Evolutionary conservation across 169 alveolate species (phyloP), one percentile per base, ranked within the genome.

Genomic region (Perkinsus chesapeaki): DNA sequence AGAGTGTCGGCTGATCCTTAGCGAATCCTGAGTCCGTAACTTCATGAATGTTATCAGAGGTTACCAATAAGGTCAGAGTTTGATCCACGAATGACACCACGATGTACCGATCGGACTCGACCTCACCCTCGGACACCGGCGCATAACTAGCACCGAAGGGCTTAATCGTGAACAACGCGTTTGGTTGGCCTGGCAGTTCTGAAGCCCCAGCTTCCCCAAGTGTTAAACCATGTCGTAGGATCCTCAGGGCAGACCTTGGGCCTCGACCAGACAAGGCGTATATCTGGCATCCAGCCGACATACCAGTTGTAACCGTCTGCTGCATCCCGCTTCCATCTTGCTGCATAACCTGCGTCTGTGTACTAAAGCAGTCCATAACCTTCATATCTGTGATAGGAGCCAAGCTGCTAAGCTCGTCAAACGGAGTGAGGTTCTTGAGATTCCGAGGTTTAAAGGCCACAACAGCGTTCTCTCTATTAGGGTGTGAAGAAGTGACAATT

Each of bases 171-270:
- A 99, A 99, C 36, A 99, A 98, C 39, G 98, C 99, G 90, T 97
- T 95, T 20, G 99, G 99, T 82, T 97, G 96, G 0, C 99, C 99
- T 9, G 99, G 99, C 91, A 99, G 97, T 93, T 97, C 98, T 91
- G 98, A 96, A 93, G 95, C 98, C 5, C 99, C 99, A 95, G 98
- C 94, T 96, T 98, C 99, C 94, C 97, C 98, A 43, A 98, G 98
- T 91, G 98, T 97, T 82, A 99, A 95, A n/a, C 99, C 99, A 93
- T 98, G 99, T 93, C 99, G 98, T 93, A 99, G 94, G 0, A 98
- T 96, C 93, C 99, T 97, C 92, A 99, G 94, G 91, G 99, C 95
- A 47, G 99, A 97, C 93, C 99, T 97, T 10, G 99, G 98, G 43
- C 99, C 99, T 93, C 99, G 97, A 27, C 99, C 99, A 93, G 99